phyloP scores from a whole-genome alignment of 805 yeast genomes.

The Zygoascus ofunaensis region DNA sequence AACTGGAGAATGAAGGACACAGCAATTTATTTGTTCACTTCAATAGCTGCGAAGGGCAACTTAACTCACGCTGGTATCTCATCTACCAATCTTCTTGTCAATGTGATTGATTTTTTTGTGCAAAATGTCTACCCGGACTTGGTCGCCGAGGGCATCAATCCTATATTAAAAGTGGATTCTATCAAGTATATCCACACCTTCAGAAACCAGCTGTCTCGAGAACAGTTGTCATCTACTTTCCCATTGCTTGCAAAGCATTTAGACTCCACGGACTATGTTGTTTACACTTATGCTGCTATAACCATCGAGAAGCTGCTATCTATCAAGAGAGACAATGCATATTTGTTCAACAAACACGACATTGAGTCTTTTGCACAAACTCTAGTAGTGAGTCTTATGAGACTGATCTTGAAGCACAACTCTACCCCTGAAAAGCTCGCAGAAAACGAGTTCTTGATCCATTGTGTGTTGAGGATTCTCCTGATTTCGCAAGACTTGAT shows the following conservation, averaged over 20 bases:
- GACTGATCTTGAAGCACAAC: slow-evolving; percentile 43
- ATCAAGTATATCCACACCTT: slow-evolving; percentile 82
- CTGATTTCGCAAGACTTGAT: slow-evolving; percentile 54
- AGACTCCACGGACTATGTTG: slow-evolving; percentile 59
- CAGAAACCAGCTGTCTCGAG: slow-evolving; percentile 86
- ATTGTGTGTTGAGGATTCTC: slow-evolving; percentile 74
- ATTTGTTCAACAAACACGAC: slow-evolving; percentile 66
- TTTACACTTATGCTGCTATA: slow-evolving; percentile 87
- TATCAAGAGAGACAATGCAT: slow-evolving; percentile 44
- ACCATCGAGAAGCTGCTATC: slow-evolving; percentile 84
- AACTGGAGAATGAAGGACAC: slow-evolving; percentile 85
- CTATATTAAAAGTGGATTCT: slow-evolving; percentile 84
- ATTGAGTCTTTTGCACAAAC: slow-evolving; percentile 53
- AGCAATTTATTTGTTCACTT: slow-evolving; percentile 74
- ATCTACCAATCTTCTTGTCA: slow-evolving; percentile 73
- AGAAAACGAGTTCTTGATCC: slow-evolving; percentile 90
- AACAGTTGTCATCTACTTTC: slow-evolving; percentile 67
- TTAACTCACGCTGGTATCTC: slow-evolving; percentile 82
- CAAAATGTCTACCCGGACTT: slow-evolving; percentile 77
- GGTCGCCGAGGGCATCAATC: slow-evolving; percentile 46
- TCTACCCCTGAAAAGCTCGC: slow-evolving; percentile 81
- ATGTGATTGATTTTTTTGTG: slow-evolving; percentile 78
- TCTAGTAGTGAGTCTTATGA: slow-evolving; percentile 56
- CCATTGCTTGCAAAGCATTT: slow-evolving; percentile 71
- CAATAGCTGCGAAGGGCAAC: slow-evolving; percentile 85